Evolutionary conservation across 75 land plant species (phyloP), one percentile per base, ranked within the genome.

Genomic region (Azolla pinnata): DNA sequence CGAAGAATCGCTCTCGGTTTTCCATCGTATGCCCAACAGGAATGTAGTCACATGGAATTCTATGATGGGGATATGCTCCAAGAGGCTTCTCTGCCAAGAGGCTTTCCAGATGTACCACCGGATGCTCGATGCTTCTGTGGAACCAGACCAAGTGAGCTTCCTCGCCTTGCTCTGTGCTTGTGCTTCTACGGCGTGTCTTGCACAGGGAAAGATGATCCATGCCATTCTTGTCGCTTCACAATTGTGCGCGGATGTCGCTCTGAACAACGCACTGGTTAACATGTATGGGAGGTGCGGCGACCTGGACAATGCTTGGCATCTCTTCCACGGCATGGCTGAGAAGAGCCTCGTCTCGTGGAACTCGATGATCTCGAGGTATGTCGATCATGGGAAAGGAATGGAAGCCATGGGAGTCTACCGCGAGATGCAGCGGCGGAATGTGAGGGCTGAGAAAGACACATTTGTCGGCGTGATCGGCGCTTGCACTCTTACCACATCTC

Each of bases 1-100:
- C n/a, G n/a, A n/a, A n/a, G n/a, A n/a, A n/a, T 48, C 18, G 18
- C 51, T 8, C 21, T 12, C 4, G 9, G 33, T 76, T 50, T 79
- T 81, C 62, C 76, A 81, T 60, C 24, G 30, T 35, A 81, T 81
- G 73, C 30, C 18, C 0, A 56, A 42, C 29, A 69, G 57, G 28
- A 75, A 76, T 56, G 48, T 76, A 18, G 76, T 81, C 38, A 66
- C 83, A 8, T 81, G 83, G 79, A 81, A 75, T 64, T 57, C 83
- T 4, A 76, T 81, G 67, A 67, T 81, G 21, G 53, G 72, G 42
- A 79, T 70, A 33, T 81, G 70, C 46, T 57, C 76, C 0, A 75
- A 81, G 34, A 52, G 63, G 9, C 76, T 73, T 16, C 8, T 62
- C 71, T 0, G 67, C 21, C 4, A 7, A 3, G 21, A 56, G 29